Evolutionary conservation across 768 basidiomycete genomes (phyloP), one percentile per base, ranked within the genome.

Genomic region (Pleurotus giganteus): DNA sequence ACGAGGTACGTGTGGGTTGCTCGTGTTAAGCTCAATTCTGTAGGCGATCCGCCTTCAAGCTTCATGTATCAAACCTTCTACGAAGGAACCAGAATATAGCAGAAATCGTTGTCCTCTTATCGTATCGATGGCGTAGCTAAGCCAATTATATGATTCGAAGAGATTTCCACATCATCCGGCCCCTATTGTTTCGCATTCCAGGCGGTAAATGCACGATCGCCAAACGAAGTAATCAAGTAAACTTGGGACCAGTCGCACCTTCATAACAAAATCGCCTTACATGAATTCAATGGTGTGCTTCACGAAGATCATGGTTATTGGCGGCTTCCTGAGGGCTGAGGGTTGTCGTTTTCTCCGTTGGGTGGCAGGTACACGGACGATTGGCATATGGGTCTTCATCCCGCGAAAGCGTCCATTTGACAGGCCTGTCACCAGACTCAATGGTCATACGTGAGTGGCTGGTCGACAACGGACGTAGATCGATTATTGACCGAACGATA

Each of bases 1-100:
- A 26, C 39, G 34, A 37, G 49, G 49, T 51, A 51, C 31, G 49
- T 51, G 49, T 34, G 26, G 37, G 31, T 36, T 15, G 23, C 21
- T 51, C 19, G 32, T 37, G 31, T 51, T 51, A 36, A 51, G 49
- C 49, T 51, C 34, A 37, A 51, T 51, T 51, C 49, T 51, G 27
- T 17, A 51, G 49, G 31, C 49, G 49, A 51, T 51, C 49, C 49
- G 49, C 49, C 49, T 34, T n/a, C n/a, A n/a, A n/a, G n/a, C n/a
- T n/a, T 51, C 49, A 51, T 51, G 49, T 37, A 51, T 51, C 32
- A 51, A 51, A 37, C 34, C 34, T 36, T 37, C 26, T 51, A 39
- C 23, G 2, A 23, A 34, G n/a, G 34, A 9, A 17, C 49, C 31
- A 51, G 49, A 51, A 51, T 51, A 34, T 24, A n/a, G 17, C 11